Evolutionary conservation across 805 yeast species (phyloP).

Genomic region (Wickerhamiella kurtzmanii): DNA sequence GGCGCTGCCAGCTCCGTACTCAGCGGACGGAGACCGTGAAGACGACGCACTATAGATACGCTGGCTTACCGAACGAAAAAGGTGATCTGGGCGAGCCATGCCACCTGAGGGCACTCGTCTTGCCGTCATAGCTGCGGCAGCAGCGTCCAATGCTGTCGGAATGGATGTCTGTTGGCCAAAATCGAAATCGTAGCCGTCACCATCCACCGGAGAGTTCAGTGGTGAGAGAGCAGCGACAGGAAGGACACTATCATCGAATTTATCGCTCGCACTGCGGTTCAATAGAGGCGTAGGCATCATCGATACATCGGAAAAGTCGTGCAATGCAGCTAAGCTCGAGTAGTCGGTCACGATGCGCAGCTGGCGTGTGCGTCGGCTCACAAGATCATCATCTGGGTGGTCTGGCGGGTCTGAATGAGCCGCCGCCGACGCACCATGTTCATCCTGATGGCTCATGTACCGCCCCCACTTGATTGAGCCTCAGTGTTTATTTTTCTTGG

Average conservation of each 20-base stretch:
- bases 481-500: not conserved
- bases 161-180: not conserved
- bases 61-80: not conserved
- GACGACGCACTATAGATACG: not conserved
- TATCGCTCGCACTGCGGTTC: not conserved
- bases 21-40: not conserved
- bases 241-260: not conserved
- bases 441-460: not conserved
- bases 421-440: not conserved
- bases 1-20: not conserved
- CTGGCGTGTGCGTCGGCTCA: not conserved
- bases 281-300: slow-evolving; percentile 11
- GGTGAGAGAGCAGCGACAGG: not conserved
- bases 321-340: not conserved
- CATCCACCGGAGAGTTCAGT: not conserved
- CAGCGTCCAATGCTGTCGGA: not conserved
- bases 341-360: not conserved
- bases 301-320: not conserved
- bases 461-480: not conserved
- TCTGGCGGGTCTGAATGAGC: too few relatives aligned
- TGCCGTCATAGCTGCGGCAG: not conserved
- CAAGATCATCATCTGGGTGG: not conserved
- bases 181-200: not conserved
- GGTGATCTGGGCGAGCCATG: not conserved
- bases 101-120: slow-evolving; percentile 8